Base-by-base conservation (phyloP, 371 early-diverging fungal species). In the Phascolomyces articulosus region DNA sequence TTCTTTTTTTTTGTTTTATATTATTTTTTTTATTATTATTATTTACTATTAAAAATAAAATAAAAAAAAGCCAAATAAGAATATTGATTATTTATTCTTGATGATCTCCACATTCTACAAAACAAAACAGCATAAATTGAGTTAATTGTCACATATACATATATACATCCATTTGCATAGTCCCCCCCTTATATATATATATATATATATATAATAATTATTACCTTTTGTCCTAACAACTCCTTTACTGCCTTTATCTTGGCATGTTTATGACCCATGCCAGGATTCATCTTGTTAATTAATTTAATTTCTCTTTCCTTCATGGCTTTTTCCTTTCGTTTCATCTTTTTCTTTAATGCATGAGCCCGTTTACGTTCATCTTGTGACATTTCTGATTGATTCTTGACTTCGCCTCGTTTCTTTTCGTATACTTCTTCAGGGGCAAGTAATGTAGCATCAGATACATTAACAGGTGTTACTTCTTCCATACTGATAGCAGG, bases 401-500 rank as follows among this genome's bases (percentile, higher is more conserved):
- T 83, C 81, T 89, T 84, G 68, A 82, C 67, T 21, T 86, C 88
- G 31, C 68, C 77, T 56, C 82, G 83, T 53, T 85, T 83, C 78
- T 91, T 93, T 11, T 87, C 89, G 67, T 88, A 94, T 1, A 96
- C 87, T 83, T 98, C 98, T 72, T 95, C 88, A 24, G 98, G 97
- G 13, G 97, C 96, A 56, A 93, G 80, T 44, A 93, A 79, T 2
- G 87, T 87, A 3, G 93, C 93, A 67, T 91, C 90, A 11, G 93
- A 88, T 26, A 96, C 95, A 66, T 88, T 83, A 28, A 95, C 87
- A 11, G 98, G 98, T 57, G 93, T 92, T 27, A 93, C 91, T 74
- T 98, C 98, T 78, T 98, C 98, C 91, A 97, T 91, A 54, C 89
- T 83, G 66, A 98, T 89, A 2, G 98, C 94, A 8, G 98, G 92